These are phyloP conservation scores for Zygosaccharomyces pseudorouxii DNA, from an alignment of 805 yeast genomes.

Conservation along the genomic window DNA sequence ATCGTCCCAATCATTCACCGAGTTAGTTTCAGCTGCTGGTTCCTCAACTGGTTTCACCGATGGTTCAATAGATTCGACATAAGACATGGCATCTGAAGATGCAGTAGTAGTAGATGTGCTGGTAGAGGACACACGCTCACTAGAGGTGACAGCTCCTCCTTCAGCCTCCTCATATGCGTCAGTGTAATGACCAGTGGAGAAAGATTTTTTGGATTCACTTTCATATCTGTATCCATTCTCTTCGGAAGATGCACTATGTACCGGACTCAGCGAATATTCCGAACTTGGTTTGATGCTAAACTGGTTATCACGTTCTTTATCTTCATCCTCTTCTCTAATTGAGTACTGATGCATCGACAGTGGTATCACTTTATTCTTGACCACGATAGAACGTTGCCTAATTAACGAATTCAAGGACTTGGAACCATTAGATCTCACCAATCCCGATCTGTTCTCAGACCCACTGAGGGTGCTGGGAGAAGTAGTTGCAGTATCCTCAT, in stretches of 20 bases:
- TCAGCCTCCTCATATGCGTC: slow-evolving; percentile 9
- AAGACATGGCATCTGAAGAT: not conserved
- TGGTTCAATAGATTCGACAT: not conserved
- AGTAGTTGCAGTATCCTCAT: not conserved
- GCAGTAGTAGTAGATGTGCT: not conserved
- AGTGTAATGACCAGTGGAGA: slow-evolving; percentile 3
- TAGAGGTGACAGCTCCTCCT: not conserved
- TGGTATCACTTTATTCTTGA: slow-evolving; percentile 34
- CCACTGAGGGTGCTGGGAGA: not conserved
- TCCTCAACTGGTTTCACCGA: not conserved
- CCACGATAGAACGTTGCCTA: slow-evolving; percentile 36
- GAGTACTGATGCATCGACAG: slow-evolving; percentile 29
- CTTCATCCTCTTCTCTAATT: slow-evolving; percentile 27
- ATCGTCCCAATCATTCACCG: not conserved
- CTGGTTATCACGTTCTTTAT: slow-evolving; percentile 13
- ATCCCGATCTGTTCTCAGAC: slow-evolving; percentile 7
- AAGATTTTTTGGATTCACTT: not conserved
- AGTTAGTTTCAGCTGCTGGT: not conserved
- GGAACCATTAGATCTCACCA: slow-evolving; percentile 30
- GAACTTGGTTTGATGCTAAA: slow-evolving; percentile 13
- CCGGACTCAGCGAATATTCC: slow-evolving; percentile 11
- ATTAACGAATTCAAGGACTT: slow-evolving; percentile 25
- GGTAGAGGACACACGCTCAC: not conserved
- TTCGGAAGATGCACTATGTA: slow-evolving; percentile 9
- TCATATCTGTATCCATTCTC: slow-evolving; percentile 6